phyloP scores from a whole-genome alignment of 2,329 filamentous ascomycete species.

The Exophiala bonariae region DNA sequence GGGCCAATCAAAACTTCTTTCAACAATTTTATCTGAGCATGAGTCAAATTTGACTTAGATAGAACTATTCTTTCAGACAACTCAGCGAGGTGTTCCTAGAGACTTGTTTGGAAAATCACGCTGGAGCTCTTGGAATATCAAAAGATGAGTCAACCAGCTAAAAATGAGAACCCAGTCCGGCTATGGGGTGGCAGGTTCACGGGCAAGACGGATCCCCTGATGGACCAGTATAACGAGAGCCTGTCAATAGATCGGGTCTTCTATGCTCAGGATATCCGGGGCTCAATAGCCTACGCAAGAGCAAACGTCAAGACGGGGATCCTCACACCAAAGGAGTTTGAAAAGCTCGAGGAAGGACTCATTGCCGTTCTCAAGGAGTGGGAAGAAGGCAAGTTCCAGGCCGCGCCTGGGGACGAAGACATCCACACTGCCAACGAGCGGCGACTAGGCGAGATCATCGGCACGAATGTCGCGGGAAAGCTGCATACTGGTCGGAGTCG shows the following conservation, averaged over 20 bases:
- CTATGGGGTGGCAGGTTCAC: conserved; percentile 34
- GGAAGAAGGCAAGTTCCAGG: conserved; percentile 32
- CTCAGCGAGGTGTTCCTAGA: too few species aligned
- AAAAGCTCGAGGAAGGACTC: conserved; percentile 71
- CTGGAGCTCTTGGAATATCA: too few species aligned
- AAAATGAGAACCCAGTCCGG: conserved; percentile 6
- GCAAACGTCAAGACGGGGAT: conserved; percentile 77
- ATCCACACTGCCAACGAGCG: conserved; percentile 73
- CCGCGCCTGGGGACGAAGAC: conserved; percentile 39
- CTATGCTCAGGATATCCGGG: conserved; percentile 77
- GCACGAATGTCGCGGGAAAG: conserved; percentile 79
- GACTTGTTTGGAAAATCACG: too few species aligned
- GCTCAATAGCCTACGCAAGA: conserved; percentile 77
- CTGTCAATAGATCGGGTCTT: conserved; percentile 77
- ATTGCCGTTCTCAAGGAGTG: conserved; percentile 52
- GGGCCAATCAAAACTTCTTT: too few species aligned
- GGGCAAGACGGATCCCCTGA: conserved; percentile 68
- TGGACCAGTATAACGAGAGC: conserved; percentile 80
- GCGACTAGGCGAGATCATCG: conserved; percentile 78
- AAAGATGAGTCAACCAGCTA: conserved; percentile 3
- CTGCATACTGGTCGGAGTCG: conserved; percentile 84
- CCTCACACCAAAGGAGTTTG: conserved; percentile 70
- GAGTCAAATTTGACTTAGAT: too few species aligned
- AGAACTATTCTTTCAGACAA: too few species aligned
- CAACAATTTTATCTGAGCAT: too few species aligned